These are phyloP conservation scores for Aspergillus caelatus DNA, from an alignment of 2,329 filamentous ascomycete genomes.

Conservation along the genomic window DNA sequence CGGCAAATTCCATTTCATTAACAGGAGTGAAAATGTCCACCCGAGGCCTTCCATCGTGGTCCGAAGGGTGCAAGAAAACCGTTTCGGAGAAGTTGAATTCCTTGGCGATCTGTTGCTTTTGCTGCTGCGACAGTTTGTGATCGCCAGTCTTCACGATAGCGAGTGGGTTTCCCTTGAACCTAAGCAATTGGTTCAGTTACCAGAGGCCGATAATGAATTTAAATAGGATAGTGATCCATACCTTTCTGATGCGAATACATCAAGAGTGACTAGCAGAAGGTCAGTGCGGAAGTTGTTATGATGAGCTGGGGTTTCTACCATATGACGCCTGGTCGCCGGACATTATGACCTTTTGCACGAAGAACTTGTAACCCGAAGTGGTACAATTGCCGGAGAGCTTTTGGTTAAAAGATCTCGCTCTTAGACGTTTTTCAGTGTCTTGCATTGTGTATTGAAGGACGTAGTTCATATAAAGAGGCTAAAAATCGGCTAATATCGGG, in stretches of 20 bases:
- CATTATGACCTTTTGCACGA: not conserved
- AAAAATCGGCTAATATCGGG: not conserved
- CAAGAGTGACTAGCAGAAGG: not conserved
- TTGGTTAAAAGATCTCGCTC: no score
- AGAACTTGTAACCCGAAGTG: no score
- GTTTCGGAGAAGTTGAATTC: slow-evolving; percentile 69
- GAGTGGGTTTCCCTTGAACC: slow-evolving; percentile 12
- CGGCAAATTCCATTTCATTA: slow-evolving; percentile 63
- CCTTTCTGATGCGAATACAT: not conserved
- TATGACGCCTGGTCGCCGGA: not conserved
- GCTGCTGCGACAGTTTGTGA: slow-evolving; percentile 48
- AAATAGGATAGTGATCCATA: not conserved
- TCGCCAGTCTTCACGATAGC: slow-evolving; percentile 4
- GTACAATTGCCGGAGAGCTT: no score
- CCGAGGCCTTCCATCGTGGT: slow-evolving; percentile 39
- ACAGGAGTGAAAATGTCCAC: slow-evolving; percentile 63
- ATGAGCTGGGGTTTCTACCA: not conserved
- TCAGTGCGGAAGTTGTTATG: not conserved
- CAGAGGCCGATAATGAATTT: not conserved
- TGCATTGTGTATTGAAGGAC: not conserved
- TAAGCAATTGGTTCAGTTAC: not conserved
- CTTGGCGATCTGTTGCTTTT: slow-evolving; percentile 61
- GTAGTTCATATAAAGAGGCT: no score
- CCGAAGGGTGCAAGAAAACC: slow-evolving; percentile 59
- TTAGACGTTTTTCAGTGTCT: not conserved